Percentiles rank a stretch among this genome's conserved stretches.
Evolutionary conservation across 192 early-diverging fungal species (phyloP).

Genomic region (Coemansia sp.): DNA sequence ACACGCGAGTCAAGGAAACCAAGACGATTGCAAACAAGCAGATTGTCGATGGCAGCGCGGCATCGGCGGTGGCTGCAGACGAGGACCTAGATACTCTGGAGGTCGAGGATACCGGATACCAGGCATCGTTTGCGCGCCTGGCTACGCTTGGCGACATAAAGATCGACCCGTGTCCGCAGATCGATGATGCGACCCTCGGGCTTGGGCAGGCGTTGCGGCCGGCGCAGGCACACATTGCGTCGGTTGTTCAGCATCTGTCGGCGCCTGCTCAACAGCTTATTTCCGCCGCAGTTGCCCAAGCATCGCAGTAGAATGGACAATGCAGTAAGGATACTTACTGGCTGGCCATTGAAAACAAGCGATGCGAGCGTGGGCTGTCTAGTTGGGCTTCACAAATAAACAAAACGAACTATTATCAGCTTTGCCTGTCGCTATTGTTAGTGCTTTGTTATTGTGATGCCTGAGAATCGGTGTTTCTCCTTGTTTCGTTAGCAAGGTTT

Average conservation of each 20-base stretch:
- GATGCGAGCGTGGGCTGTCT: no score
- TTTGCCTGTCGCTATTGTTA: no score
- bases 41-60: constrained; percentile 27
- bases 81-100: constrained; percentile 69
- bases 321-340: background rate
- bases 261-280: constrained; percentile 19
- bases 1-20: constrained; percentile 38
- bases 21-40: constrained; percentile 31
- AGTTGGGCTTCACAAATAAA: no score
- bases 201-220: constrained; percentile 38
- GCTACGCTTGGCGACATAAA: constrained; percentile 65
- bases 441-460: no score
- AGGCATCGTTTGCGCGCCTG: constrained; percentile 78
- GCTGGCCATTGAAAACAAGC: background rate
- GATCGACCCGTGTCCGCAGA: constrained; percentile 62
- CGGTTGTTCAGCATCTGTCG: constrained; percentile 25
- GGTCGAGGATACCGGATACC: constrained; percentile 80
- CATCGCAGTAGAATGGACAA: constrained; percentile 5
- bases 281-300: constrained; percentile 9
- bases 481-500: no score
- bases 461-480: no score
- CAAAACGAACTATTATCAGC: no score
- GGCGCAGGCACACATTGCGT: constrained; percentile 16
- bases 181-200: constrained; percentile 38
- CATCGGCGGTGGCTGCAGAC: constrained; percentile 47